Evolutionary conservation across 176 grass and related monocot genomes (phyloP).

Genomic region (Neostapfia colusana): DNA sequence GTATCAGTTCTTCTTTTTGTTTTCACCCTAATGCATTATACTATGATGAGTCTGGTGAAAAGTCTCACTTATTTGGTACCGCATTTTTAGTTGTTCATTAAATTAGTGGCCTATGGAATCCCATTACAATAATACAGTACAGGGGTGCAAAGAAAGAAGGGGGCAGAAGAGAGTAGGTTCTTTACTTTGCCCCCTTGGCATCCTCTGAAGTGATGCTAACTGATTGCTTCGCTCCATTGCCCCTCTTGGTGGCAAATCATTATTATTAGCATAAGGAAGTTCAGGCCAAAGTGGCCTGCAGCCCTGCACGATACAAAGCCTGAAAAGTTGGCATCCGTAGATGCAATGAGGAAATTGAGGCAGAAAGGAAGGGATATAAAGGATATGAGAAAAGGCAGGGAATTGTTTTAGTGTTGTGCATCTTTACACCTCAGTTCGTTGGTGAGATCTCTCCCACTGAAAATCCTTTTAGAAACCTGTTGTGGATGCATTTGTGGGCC

Average conservation of each 20-base stretch:
- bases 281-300: constrained; percentile 31
- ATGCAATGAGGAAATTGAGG: constrained; percentile 33
- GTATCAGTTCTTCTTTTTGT: constrained; percentile 29
- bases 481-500: no score
- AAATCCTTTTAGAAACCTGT: constrained; percentile 12
- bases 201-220: constrained; percentile 47
- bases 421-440: constrained; percentile 36
- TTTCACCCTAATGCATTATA: not conserved
- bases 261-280: constrained; percentile 16
- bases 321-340: constrained; percentile 38
- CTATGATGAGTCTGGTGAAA: constrained; percentile 17
- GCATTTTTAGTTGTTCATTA: constrained; percentile 20
- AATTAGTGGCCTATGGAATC: constrained; percentile 28
- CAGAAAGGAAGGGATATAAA: constrained; percentile 38
- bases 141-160: constrained; percentile 26
- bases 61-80: constrained; percentile 9
- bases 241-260: constrained; percentile 39
- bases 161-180: constrained; percentile 36
- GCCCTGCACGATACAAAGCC: constrained; percentile 27
- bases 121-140: constrained; percentile 10
- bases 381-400: constrained; percentile 2
- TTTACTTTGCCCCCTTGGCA: constrained; percentile 51
- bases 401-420: constrained; percentile 20
- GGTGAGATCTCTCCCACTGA: constrained; percentile 37
- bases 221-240: constrained; percentile 27